Base-by-base conservation (phyloP, 345 rosid species). In the Ailanthus altissimus region DNA sequence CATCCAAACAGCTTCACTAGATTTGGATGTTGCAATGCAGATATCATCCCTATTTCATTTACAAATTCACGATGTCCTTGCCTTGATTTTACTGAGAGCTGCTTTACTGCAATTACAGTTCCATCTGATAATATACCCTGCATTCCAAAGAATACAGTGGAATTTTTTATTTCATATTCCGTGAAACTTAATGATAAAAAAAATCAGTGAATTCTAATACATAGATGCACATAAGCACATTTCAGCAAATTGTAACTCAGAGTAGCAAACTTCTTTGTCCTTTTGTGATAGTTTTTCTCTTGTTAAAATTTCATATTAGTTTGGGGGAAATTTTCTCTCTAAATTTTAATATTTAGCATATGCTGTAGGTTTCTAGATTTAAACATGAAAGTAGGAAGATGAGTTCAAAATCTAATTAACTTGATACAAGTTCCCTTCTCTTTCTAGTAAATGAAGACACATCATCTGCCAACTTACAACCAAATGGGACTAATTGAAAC, bases 11-110 rank as follows among this genome's bases (percentile, higher is more conserved):
- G 79, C 80, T 84, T 89, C 57, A 91, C 94, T 62, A 93, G 93
- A 85, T 93, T 93, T 25, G 94, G 91, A 84, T 93, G 97, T 69
- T 90, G 96, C 67, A 88, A 75, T 10, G 89, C 94, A 50, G 96
- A 91, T 70, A 93, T 89, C 91, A 90, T 78, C 84, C 94, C 96
- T 71, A 93, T 83, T 77, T 93, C 97, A 58, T 86, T 89, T 38
- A 92, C 82, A 73, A 91, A 92, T 80, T 92, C 95, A 6, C 90
- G 92, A 59, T 87, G 89, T 58, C 97, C 97, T 58, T 93, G 97
- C 71, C 80, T 93, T 5, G 94, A 93, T 84, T 83, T 91, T 18
- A 96, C 79, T 0, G 97, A 93, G 16, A 89, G 79, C 76, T 87
- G 91, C 82, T 93, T 93, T 60, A 93, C 93, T 10, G 94, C 96